Evolutionary conservation across 2,329 filamentous ascomycete species (phyloP), one percentile per base, ranked within the genome.

Genomic region (Talaromyces islandicus): DNA sequence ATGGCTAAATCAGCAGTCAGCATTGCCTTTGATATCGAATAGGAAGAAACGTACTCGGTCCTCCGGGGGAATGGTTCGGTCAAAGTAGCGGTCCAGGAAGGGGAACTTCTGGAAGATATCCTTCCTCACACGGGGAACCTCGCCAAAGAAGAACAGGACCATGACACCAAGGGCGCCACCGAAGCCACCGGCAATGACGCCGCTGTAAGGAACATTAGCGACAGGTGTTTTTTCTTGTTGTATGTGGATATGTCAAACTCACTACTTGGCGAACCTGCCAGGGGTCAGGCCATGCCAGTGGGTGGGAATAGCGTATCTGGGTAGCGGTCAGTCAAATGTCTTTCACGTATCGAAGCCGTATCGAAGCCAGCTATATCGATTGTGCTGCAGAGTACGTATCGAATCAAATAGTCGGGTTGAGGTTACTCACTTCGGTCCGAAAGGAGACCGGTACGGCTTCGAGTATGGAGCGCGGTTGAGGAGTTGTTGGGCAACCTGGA

Each of bases 141-240:
- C 85, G 67, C 83, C 82, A 75, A 87, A 83, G 80, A 88, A 85
- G 78, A 84, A 87, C 66, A 88, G 71, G 41, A 82, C 83, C 73
- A 84, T 83, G 70, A 84, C 76, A 64, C 82, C 85, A 48, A 81
- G 79, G 53, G 80, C 78, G 63, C 79, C 81, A 65, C 83, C 85
- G 73, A 87, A 86, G 53, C 77, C 78, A 58, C 74, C 80, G 51
- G 78, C 81, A 55, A 85, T 78, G 58, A 69, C 65, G 60, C 73
- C 80, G 65, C 77, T 79, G 50, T 66, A 59, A 41, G 24, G n/a
- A 41, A 27, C 14, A n/a, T 55, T 62, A 56, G 43, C 63, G 64
- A 21, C 32, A 38, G n/a, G 55, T 43, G 21, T 27, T 10, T 17
- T 29, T 48, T n/a, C 27, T 41, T 27, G 17, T 46, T 43, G 50